Base-by-base conservation (phyloP, 2,329 filamentous ascomycete genomes). In the Chaetothyriales sp. region DNA sequence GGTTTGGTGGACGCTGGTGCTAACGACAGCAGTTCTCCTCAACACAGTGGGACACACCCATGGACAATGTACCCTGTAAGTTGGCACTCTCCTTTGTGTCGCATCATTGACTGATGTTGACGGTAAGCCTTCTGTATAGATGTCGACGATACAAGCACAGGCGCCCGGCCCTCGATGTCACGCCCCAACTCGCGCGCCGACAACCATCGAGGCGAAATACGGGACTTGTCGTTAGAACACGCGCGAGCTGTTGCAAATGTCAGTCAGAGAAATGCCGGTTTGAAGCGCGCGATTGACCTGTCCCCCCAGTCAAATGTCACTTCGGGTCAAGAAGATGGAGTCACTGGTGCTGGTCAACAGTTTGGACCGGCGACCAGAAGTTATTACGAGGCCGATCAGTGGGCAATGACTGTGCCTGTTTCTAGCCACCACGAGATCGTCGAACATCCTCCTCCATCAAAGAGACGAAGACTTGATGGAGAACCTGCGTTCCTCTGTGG, bases 401-500 rank as follows among this genome's bases (percentile, higher is more conserved):
- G 80, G 80, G 76, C 76, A 1, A 65, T 83, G 68, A 75, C 75
- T 2, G 63, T 74, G 4, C 68, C 72, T 48, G 69, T 71, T 40
- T 62, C 69, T 2, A 70, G 70, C 19, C 67, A 71, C 25, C 70
- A 70, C 50, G 77, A 80, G 62, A 71, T 77, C 29, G 68, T 78
- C 20, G 72, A 76, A 33, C 77, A 80, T 60, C 73, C 75, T 1
- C 68, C 76, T 40, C 70, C 74, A 0, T 64, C 67, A 52, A 71
- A 76, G 56, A 69, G 76, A 50, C 72, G 69, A 60, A 71, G 74
- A 54, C 63, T 68, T 18, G 60, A 67, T 4, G 70, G 67, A 33
- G 70, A 77, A 56, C 80, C 79, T 13, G 73, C 73, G 15, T 77
- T 82, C 53, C 65, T 83, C 49, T 79, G 80, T 52, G 77, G 77